These are phyloP conservation scores for Astrothelium subdiscretum DNA, from an alignment of 495 filamentous ascomycete genomes.

Conservation along the genomic window DNA sequence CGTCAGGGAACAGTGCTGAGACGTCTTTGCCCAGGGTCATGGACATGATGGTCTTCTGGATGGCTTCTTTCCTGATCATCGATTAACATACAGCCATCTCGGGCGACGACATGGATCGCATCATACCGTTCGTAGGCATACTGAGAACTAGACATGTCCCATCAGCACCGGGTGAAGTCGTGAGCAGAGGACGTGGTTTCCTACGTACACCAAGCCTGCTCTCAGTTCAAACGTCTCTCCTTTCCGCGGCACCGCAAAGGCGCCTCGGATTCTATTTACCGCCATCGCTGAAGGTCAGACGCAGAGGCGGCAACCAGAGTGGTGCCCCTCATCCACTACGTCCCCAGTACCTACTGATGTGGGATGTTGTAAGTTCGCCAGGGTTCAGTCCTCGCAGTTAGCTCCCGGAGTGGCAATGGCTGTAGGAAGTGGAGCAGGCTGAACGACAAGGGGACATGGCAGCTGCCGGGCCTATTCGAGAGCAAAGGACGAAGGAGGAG, in stretches of 20 bases:
- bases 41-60: slow-evolving; percentile 98
- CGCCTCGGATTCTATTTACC: slow-evolving; percentile 89
- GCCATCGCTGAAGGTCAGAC: slow-evolving; percentile 49
- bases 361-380: neutral
- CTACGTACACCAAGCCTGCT: slow-evolving; percentile 73
- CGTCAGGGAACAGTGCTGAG: slow-evolving; percentile 92
- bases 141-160: slow-evolving; percentile 51
- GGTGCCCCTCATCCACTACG: slow-evolving; percentile 34
- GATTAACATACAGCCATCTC: neutral
- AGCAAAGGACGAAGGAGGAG: neutral
- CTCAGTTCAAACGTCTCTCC: slow-evolving; percentile 98
- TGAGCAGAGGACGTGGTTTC: neutral
- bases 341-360: neutral
- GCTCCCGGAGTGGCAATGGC: neutral
- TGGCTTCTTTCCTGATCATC: slow-evolving; percentile 72
- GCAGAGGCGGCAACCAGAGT: slow-evolving; percentile 35
- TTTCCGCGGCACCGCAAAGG: slow-evolving; percentile 84
- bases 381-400: neutral
- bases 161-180: slow-evolving; percentile 18
- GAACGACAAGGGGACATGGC: neutral
- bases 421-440: neutral
- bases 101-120: slow-evolving; percentile 1
- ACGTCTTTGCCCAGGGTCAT: slow-evolving; percentile 99
- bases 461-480: neutral
- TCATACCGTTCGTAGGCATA: slow-evolving; percentile 92